These are phyloP conservation scores for Artomyces pyxidatus DNA, from an alignment of 768 basidiomycete species.

Conservation along the genomic window DNA sequence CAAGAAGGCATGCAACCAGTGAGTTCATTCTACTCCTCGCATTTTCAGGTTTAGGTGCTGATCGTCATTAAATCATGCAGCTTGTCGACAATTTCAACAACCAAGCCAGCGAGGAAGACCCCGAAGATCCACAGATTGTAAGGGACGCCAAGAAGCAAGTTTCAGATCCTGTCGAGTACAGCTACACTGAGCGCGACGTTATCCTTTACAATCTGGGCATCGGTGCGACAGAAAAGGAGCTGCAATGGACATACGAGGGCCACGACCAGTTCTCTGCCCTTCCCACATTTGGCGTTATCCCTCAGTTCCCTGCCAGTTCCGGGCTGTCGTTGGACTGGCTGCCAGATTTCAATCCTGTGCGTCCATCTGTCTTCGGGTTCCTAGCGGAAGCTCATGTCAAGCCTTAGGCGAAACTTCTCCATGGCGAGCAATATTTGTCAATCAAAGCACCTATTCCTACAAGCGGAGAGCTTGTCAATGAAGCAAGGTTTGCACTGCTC, in stretches of 20 bases:
- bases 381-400: neutral
- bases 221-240: slow-evolving; percentile 88
- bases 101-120: slow-evolving; percentile 40
- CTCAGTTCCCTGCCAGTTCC: slow-evolving; percentile 73
- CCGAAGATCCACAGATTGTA: slow-evolving; percentile 79
- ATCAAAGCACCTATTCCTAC: slow-evolving; percentile 86
- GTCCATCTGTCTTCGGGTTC: slow-evolving; percentile 19
- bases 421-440: slow-evolving; percentile 92
- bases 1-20: slow-evolving; percentile 75
- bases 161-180: slow-evolving; percentile 50
- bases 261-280: slow-evolving; percentile 79
- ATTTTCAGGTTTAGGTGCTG: no score
- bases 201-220: slow-evolving; percentile 93
- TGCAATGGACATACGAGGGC: slow-evolving; percentile 88
- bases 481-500: slow-evolving; percentile 43
- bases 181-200: slow-evolving; percentile 83
- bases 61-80: slow-evolving; percentile 17
- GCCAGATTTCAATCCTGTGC: slow-evolving; percentile 89
- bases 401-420: slow-evolving; percentile 82
- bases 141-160: slow-evolving; percentile 67
- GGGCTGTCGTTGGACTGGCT: slow-evolving; percentile 74
- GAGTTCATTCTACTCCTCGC: slow-evolving; percentile 2
- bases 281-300: slow-evolving; percentile 94
- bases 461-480: slow-evolving; percentile 67
- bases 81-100: slow-evolving; percentile 55